These are phyloP conservation scores for Coemansia sp. DNA, from an alignment of 192 early-diverging fungal species.

Conservation along the genomic window DNA sequence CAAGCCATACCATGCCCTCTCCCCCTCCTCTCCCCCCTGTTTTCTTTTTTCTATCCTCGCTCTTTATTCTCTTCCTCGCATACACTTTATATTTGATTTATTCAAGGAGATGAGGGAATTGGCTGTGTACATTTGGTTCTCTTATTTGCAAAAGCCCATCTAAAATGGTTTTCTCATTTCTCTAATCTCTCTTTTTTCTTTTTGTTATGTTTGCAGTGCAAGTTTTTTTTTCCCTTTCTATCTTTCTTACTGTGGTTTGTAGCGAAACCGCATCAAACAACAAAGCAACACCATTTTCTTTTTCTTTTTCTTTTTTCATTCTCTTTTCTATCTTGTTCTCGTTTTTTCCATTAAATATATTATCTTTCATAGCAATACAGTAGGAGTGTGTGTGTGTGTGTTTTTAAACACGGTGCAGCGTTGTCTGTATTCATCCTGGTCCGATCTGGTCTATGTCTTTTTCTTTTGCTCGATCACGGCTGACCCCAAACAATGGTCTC, in stretches of 20 bases:
- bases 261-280: too few relatives aligned
- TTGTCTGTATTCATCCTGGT: too few relatives aligned
- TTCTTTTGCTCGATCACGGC: conserved; percentile 46
- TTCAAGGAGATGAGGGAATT: neutral
- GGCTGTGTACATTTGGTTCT: too few relatives aligned
- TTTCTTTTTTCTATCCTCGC: neutral
- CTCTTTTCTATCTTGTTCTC: conserved; percentile 18
- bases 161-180: neutral
- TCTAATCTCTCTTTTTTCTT: neutral
- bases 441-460: too few relatives aligned
- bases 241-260: too few relatives aligned
- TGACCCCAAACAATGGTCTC: conserved; percentile 65
- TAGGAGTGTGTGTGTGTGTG: too few relatives aligned
- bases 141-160: neutral
- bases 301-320: conserved; percentile 15
- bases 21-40: neutral
- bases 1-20: neutral
- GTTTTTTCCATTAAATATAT: conserved; percentile 6
- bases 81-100: neutral
- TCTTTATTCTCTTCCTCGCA: neutral
- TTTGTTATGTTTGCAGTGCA: neutral
- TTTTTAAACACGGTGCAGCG: too few relatives aligned
- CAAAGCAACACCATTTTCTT: neutral
- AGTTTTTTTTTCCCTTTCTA: too few relatives aligned
- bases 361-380: too few relatives aligned